phyloP scores from a whole-genome alignment of 2,329 filamentous ascomycete species.

The Cryphonectria nitschkei region DNA sequence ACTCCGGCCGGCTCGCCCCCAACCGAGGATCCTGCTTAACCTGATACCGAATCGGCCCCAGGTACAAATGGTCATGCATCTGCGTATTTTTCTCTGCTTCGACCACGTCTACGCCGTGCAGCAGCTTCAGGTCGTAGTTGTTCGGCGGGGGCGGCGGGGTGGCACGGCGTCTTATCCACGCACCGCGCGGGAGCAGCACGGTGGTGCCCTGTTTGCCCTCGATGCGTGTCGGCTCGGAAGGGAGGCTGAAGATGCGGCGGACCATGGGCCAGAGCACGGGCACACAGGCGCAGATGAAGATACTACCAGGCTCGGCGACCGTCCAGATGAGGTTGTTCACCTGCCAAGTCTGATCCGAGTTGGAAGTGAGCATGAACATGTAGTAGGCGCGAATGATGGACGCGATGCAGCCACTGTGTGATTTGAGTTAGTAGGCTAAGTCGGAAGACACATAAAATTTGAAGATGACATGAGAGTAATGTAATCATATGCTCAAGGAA shows the following conservation, averaged over 20 bases:
- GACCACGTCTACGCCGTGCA: neutral
- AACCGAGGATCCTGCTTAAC: neutral
- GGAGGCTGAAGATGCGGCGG: slow-evolving; percentile 7
- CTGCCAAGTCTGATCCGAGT: slow-evolving; percentile 11
- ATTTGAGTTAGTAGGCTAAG: too few relatives aligned
- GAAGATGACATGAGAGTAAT: too few relatives aligned
- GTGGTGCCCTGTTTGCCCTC: slow-evolving; percentile 12
- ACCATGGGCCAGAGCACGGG: slow-evolving; percentile 17
- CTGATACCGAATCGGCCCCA: slow-evolving; percentile 14
- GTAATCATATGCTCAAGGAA: neutral
- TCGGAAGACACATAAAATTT: too few relatives aligned
- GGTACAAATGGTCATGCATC: slow-evolving; percentile 9
- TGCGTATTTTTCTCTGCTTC: neutral
- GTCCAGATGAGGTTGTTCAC: slow-evolving; percentile 11
- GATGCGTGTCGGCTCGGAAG: slow-evolving; percentile 3
- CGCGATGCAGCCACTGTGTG: slow-evolving; percentile 13
- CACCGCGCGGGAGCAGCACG: slow-evolving; percentile 9
- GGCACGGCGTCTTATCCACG: neutral
- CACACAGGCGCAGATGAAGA: slow-evolving; percentile 13
- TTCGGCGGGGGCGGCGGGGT: neutral
- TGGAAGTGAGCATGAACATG: slow-evolving; percentile 8
- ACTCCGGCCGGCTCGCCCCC: neutral
- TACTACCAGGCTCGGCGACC: slow-evolving; percentile 11
- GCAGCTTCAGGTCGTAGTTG: slow-evolving; percentile 12
- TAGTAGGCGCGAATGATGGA: slow-evolving; percentile 20